Evolutionary conservation across 208 protist species (phyloP).

Genomic region (Phytomonas sp.): DNA sequence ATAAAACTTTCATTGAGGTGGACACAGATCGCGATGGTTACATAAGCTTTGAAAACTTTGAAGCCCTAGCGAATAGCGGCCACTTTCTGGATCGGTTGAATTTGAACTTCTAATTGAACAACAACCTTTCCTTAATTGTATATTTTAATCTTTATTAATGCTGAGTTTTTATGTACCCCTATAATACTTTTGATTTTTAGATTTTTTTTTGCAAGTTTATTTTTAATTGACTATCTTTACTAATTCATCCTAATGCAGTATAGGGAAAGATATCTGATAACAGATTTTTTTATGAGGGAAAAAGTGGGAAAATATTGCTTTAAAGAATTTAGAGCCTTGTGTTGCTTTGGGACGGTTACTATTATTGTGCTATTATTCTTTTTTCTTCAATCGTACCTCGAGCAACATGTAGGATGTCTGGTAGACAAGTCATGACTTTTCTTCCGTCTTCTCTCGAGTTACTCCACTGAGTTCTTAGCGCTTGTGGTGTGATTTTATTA

Average conservation of each 20-base stretch:
- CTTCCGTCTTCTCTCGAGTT: slow-evolving; percentile 5
- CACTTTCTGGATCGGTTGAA: slow-evolving; percentile 83
- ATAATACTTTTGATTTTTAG: background rate
- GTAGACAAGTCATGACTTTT: background rate
- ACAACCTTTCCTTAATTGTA: background rate
- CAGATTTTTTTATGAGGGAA: background rate
- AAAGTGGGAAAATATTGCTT: background rate
- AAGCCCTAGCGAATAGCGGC: slow-evolving; percentile 47
- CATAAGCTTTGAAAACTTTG: slow-evolving; percentile 91
- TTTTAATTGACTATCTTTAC: background rate
- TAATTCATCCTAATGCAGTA: background rate
- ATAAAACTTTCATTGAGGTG: slow-evolving; percentile 93
- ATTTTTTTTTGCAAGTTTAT: background rate
- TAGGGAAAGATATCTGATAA: background rate
- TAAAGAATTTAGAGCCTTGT: background rate
- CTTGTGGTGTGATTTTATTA: background rate
- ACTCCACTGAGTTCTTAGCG: background rate
- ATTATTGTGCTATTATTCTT: background rate
- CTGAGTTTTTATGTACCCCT: background rate
- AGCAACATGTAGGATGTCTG: background rate
- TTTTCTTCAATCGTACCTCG: slow-evolving; percentile 3
- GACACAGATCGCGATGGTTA: slow-evolving; percentile 87
- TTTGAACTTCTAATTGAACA: slow-evolving; percentile 50
- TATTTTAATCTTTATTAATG: background rate
- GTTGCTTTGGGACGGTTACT: background rate